phyloP scores from a whole-genome alignment of 495 filamentous ascomycete genomes.

The Penicillium samsonianum region DNA sequence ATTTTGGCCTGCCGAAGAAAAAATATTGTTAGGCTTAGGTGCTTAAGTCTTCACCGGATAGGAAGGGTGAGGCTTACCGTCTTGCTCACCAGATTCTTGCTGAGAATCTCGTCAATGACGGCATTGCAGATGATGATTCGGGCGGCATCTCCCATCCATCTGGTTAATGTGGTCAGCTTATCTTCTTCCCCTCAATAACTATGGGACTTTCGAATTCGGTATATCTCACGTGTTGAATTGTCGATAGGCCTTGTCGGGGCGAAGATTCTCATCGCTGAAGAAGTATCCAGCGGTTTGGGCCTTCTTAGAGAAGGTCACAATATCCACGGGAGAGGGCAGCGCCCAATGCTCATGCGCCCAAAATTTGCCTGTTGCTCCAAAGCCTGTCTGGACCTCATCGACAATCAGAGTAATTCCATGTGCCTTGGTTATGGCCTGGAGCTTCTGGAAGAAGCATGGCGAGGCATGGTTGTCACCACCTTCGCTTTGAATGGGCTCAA shows the following conservation, averaged over 20 bases:
- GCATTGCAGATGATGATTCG: conserved; percentile 75
- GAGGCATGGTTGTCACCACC: conserved; percentile 90
- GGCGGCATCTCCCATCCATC: conserved; percentile 87
- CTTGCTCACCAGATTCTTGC: conserved; percentile 66
- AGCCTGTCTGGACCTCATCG: conserved; percentile 87
- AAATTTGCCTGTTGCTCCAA: conserved; percentile 71
- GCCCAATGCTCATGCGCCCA: conserved; percentile 92
- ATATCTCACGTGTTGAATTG: conserved; percentile 72
- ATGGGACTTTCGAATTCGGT: background rate
- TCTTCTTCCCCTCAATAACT: background rate
- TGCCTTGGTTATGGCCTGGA: conserved; percentile 70
- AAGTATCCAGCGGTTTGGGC: conserved; percentile 89
- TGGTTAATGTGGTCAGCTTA: background rate
- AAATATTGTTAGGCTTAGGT: background rate
- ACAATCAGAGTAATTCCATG: conserved; percentile 78
- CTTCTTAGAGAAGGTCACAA: conserved; percentile 91
- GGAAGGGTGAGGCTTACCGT: conserved; percentile 42
- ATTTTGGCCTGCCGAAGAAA: conserved; percentile 39
- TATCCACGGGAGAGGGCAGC: conserved; percentile 73
- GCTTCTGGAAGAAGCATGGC: conserved; percentile 72
- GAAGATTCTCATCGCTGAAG: conserved; percentile 69
- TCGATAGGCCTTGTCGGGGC: conserved; percentile 83
- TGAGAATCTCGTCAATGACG: conserved; percentile 76
- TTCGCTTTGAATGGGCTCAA: conserved; percentile 87
- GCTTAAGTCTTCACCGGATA: background rate